Evolutionary conservation across 2,329 filamentous ascomycete species (phyloP).

Genomic region (Talaromyces sp.): DNA sequence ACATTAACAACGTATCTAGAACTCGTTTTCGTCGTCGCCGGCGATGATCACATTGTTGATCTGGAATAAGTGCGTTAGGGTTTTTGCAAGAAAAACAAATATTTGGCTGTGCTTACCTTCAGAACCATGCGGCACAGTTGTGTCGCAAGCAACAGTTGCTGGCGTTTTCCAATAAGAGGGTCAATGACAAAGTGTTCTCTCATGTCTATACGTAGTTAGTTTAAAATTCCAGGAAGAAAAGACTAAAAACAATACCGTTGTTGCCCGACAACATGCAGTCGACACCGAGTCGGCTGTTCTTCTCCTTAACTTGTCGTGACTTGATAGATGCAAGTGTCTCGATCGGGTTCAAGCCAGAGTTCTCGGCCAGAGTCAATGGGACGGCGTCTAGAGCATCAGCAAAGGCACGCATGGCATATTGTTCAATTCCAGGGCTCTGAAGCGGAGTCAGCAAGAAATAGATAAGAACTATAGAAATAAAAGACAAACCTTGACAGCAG

Average conservation of each 20-base stretch:
- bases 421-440: conserved; percentile 87
- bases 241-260: conserved; percentile 59
- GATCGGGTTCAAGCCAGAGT: conserved; percentile 92
- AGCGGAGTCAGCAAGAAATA: not conserved
- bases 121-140: conserved; percentile 97
- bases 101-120: conserved; percentile 57
- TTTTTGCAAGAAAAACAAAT: not conserved
- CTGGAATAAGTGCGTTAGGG: conserved; percentile 26
- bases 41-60: conserved; percentile 92
- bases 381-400: conserved; percentile 88
- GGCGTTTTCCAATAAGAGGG: conserved; percentile 94
- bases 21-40: conserved; percentile 81
- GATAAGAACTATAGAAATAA: not conserved
- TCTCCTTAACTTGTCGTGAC: conserved; percentile 89
- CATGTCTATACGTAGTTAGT: conserved; percentile 62
- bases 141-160: conserved; percentile 92
- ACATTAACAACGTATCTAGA: conserved; percentile 46
- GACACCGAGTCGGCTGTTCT: conserved; percentile 74
- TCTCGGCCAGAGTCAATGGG: conserved; percentile 94
- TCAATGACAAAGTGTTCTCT: conserved; percentile 97
- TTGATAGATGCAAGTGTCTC: conserved; percentile 93
- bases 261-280: conserved; percentile 95
- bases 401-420: conserved; percentile 98
- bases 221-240: not conserved
- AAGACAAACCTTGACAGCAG: conserved; percentile 64